Percentiles rank a stretch among this genome's conserved stretches.
Evolutionary conservation across 352 stramenopile genomes (phyloP).

Genomic region (Phytophthora hibernalis): DNA sequence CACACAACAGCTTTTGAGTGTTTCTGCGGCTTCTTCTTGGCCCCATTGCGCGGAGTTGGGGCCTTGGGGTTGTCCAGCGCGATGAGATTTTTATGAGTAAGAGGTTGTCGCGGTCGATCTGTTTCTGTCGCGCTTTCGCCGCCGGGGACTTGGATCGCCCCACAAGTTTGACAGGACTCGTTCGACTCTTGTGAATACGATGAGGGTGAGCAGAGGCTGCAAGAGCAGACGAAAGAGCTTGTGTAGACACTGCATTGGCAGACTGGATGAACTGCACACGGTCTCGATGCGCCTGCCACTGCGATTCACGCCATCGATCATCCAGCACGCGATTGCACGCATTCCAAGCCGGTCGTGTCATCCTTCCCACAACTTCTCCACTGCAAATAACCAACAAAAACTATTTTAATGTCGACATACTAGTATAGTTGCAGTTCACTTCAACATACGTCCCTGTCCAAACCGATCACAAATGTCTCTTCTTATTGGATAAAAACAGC

Average conservation of each 20-base stretch:
- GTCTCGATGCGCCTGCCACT: conserved; percentile 49
- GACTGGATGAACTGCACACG: conserved; percentile 60
- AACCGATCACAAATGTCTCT: background rate
- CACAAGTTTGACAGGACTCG: conserved; percentile 24
- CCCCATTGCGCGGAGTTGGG: background rate
- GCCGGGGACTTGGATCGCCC: conserved; percentile 50
- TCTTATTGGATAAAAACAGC: background rate
- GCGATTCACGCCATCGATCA: conserved; percentile 47
- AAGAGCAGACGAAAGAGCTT: conserved; percentile 36
- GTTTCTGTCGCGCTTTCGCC: conserved; percentile 53
- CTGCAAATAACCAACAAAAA: background rate
- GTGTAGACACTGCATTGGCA: conserved; percentile 28
- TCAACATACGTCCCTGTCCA: no score
- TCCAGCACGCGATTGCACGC: conserved; percentile 54
- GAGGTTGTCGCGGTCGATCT: conserved; percentile 68
- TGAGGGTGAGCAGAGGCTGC: conserved; percentile 29
- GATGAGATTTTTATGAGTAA: conserved; percentile 68
- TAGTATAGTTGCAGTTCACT: no score
- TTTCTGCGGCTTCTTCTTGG: conserved; percentile 17
- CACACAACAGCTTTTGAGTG: background rate
- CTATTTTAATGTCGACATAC: no score
- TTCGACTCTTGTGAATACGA: conserved; percentile 31
- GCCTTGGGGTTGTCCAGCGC: conserved; percentile 43
- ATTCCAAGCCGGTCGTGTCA: conserved; percentile 51
- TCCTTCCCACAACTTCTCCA: background rate